Base-by-base conservation (phyloP, 169 alveolate genomes). In the Perkinsus olseni region DNA sequence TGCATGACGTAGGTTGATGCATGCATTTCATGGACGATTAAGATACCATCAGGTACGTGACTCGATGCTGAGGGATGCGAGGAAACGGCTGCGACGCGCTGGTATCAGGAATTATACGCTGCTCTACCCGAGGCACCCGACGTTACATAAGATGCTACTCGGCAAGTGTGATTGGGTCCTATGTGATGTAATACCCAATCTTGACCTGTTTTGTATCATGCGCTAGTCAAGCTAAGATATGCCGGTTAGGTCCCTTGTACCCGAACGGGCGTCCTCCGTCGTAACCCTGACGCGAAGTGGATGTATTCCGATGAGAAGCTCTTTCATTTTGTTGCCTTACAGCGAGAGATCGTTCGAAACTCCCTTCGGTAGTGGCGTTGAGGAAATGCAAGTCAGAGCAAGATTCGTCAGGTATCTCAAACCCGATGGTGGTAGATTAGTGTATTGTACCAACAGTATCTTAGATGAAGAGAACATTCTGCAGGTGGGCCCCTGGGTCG, bases 261-360 rank as follows among this genome's bases (percentile, higher is more conserved):
- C 11, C 99, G 99, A 36, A 96, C 98, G 21, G 99, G 99, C 74
- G 98, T 98, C 0, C 95, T 97, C 92, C 96, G 99, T 93, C 97
- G 99, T 94, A 97, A 97, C 92, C 99, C 99, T 37, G 99, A 98
- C 94, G 92, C 97, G 93, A 98, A 98, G 95, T 97, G 97, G 97
- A 96, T 94, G n/a, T 97, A 94, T 91, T 62, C 95, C n/a, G 96
- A 94, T 74, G 96, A 95, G 0, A 95, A 95, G 94, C 95, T 93
- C 37, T 74, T 74, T 34, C 93, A 91, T 13, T 93, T 92, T 91
- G 93, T 96, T 13, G 94, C 94, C 45, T 74, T 91, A 31, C 98
- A 97, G 92, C 92, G 98, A 39, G 93, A 96, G 17, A 97, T 97
- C 74, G 96, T 97, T 74, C 96, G 95, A 91, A 92, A 94, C 39